phyloP scores from a whole-genome alignment of 352 stramenopile genomes.

The Phytophthora pistaciae region DNA sequence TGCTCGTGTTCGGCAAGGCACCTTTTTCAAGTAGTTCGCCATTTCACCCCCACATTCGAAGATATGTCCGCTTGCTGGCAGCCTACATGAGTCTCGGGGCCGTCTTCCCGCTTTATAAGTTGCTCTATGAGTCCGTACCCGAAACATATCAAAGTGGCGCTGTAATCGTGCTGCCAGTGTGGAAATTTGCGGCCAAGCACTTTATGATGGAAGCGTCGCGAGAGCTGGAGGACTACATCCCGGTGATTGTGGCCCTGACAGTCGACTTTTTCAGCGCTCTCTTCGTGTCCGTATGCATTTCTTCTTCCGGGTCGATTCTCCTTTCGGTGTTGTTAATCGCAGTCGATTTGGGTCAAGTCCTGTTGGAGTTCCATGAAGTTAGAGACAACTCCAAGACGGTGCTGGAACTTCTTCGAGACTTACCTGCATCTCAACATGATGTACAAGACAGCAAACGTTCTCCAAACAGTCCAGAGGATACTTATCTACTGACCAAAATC shows the following conservation, averaged over 20 bases:
- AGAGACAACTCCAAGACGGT: not conserved
- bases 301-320: not conserved
- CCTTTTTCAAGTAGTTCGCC: not conserved
- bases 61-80: not conserved
- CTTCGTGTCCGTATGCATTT: conserved; percentile 26
- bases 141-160: not conserved
- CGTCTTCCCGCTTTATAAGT: conserved; percentile 5
- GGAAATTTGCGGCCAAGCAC: conserved; percentile 15
- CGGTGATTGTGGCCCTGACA: conserved; percentile 6
- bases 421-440: not conserved
- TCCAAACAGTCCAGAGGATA: not conserved
- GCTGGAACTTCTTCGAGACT: not conserved
- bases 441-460: not conserved
- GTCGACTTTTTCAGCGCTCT: conserved; percentile 23
- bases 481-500: not conserved
- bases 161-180: conserved; percentile 1
- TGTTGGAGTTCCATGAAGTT: conserved; percentile 1
- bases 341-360: not conserved
- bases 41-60: not conserved
- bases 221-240: conserved; percentile 7
- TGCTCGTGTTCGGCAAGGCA: not conserved
- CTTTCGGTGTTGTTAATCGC: not conserved
- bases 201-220: not conserved
- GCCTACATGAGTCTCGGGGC: not conserved
- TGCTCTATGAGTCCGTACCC: conserved; percentile 9